Base-by-base conservation (phyloP, 495 filamentous ascomycete genomes). In the Neurospora pannonica region DNA sequence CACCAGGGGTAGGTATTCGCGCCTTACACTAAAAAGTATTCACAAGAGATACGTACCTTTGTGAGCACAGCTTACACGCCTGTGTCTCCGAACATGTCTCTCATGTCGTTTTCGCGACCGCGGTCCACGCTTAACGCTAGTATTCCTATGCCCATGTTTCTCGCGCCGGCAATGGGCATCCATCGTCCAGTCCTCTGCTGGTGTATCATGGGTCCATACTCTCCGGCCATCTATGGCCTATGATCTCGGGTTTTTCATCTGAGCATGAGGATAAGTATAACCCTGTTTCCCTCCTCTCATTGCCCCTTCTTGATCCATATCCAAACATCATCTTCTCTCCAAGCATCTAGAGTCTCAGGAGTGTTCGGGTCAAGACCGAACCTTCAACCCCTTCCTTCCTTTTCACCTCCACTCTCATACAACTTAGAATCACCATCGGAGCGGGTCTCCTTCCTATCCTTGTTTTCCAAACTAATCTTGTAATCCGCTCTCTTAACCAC, bases 361-460 rank as follows among this genome's bases (percentile, higher is more conserved):
- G 77, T 80, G 76, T 75, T 76, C 71, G 70, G 75, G 70, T 75
- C 73, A 46, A 74, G 54, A 74, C 73, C 74, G 38, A 38, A 46
- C 31, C 43, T 72, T 71, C 38, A 36, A 72, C 74, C 73, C 69
- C 72, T 76, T 77, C 74, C 74, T 76, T 76, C 72, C 75, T 71
- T 73, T 37, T 79, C 76, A 73, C 73, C 17, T 76, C 73, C 37
- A 74, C 74, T 76, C 70, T 75, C 70, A 75, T 72, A 74, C 74
- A 39, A 71, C 42, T 69, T 42, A 74, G 42, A 40, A 38, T 73
- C 76, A 62, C 34, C 46, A 77, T 71, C 77, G 83, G 83, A 85
- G 83, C 83, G 78, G 83, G 83, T 70, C 83, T 84, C 83, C 82
- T 71, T 75, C 54, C 71, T 76, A 70, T 77, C 75, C 46, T 75